Base-by-base conservation (phyloP, 148 eudicot genomes). In the Drosera capensis region DNA sequence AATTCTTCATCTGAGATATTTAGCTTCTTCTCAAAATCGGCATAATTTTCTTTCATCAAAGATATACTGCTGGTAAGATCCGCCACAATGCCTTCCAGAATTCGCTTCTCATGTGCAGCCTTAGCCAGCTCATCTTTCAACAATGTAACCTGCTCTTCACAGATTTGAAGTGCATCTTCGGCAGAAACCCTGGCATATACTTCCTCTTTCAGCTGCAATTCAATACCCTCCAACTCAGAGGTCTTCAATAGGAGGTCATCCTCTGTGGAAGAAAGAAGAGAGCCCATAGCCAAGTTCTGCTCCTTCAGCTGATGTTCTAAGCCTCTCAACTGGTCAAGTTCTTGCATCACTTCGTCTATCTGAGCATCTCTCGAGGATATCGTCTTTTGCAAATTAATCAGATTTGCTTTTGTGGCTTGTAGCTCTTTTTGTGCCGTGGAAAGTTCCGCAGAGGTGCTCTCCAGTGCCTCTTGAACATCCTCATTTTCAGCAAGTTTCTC, bases 391-490 rank as follows among this genome's bases (percentile, higher is more conserved):
- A 68, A 35, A 8, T 59, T 78, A 29, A 56, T 17, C 20, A 54
- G 42, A 29, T 59, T 58, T 24, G 70, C 66, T 55, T 66, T 71
- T 25, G 72, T 58, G 48, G 45, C 54, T 51, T 62, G 69, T 45
- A 76, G 46, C 37, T 68, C 71, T 9, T 44, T 65, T 17, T 54
- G 74, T 48, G 66, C 66, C 0, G 43, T 20, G 25, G 73, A 67
- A 36, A 79, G 60, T 57, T 79, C 82, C 40, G 43, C 20, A 0
- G 52, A 48, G 5, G 68, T 67, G 26, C 49, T 51, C 50, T 57
- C 66, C 17, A 79, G 51, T 9, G 73, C 75, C 49, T 66, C 81
- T 59, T 79, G 76, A 14, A 58, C 56, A 61, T 79, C 72, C 67
- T 66, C 54, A 41, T 67, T 70, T 46, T 79, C 87, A 16, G 75